Conservation (phyloP, 768 basidiomycete species). For the Cubamyces lactineus region DNA sequence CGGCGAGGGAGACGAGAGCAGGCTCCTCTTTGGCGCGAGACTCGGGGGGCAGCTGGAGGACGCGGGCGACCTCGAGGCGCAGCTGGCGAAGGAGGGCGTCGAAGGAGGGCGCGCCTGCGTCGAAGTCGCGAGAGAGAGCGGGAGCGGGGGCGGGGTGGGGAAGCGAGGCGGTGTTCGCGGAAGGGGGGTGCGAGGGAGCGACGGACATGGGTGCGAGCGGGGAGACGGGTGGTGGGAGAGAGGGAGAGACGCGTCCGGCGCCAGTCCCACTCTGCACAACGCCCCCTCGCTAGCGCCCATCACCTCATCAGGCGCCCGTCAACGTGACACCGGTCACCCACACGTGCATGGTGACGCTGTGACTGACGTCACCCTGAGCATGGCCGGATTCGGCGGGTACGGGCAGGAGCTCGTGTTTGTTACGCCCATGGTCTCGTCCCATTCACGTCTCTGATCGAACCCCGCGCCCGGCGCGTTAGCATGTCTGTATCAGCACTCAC, state of each 20-base stretch:
- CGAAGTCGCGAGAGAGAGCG: conserved; percentile 11
- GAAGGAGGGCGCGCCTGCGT: conserved; percentile 15
- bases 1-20: conserved; percentile 15
- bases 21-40: conserved; percentile 18
- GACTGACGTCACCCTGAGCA: not conserved
- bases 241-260: conserved; percentile 27
- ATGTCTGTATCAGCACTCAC: not conserved
- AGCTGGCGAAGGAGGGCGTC: conserved; percentile 20
- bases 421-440: too few species aligned
- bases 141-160: not conserved
- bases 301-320: too few species aligned
- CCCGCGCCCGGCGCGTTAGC: too few species aligned
- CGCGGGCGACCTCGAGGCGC: conserved; percentile 22
- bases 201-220: conserved; percentile 16
- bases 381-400: not conserved
- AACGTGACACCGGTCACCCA: too few species aligned
- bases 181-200: not conserved
- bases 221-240: conserved; percentile 22
- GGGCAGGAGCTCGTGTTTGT: not conserved
- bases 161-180: conserved; percentile 1
- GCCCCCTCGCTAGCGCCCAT: too few species aligned
- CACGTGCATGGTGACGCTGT: not conserved
- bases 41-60: conserved; percentile 21
- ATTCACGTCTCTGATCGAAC: too few species aligned
- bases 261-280: not conserved